Evolutionary conservation across 2,329 filamentous ascomycete genomes (phyloP), one percentile per base, ranked within the genome.

Genomic region (Alternaria sp.): DNA sequence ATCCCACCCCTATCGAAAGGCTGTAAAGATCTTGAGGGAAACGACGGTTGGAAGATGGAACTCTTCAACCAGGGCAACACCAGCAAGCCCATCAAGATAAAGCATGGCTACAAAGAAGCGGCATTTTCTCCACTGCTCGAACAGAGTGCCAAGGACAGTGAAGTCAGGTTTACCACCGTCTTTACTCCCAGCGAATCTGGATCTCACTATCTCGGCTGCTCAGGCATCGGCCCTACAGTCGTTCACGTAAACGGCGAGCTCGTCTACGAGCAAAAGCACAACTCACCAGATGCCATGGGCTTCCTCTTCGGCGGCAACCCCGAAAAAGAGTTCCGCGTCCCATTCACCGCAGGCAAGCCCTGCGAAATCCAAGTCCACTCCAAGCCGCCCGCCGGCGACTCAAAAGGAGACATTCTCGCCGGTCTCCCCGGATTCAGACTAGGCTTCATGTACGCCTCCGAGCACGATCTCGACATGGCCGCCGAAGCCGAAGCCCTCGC

Each of bases 241-340:
- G 69, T 79, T 28, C 68, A 59, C 17, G 71, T 79, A 46, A 74
- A 77, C 26, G 71, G 62, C 40, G 50, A 76, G 26, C 40, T 71
- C 5, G 68, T 79, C 4, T 77, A 72, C 52, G 70, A 74, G 52
- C 77, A 79, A 46, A 76, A 72, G 28, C 52, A 85, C 17, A 89
- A 88, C 52, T 87, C 88, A 62, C 81, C 77, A 50, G 84, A 86
- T 23, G 88, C 89, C 11, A 86, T 88, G 49, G 85, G 86, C 5
- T 91, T 91, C 82, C 89, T 91, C 64, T 88, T 89, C 19, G 83
- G 83, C 17, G 89, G 86, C 3, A 91, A 89, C 0, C 81, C 85
- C 4, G 90, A 92, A 74, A 87, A 91, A 67, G 85, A 85, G 50
- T 89, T 88, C 12, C 81, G 80, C 2, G 84, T 88, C 58, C 76